These are phyloP conservation scores for Pleurozium schreberi DNA, from an alignment of 225 moss, liverwort and hornwort genomes.

Conservation along the genomic window DNA sequence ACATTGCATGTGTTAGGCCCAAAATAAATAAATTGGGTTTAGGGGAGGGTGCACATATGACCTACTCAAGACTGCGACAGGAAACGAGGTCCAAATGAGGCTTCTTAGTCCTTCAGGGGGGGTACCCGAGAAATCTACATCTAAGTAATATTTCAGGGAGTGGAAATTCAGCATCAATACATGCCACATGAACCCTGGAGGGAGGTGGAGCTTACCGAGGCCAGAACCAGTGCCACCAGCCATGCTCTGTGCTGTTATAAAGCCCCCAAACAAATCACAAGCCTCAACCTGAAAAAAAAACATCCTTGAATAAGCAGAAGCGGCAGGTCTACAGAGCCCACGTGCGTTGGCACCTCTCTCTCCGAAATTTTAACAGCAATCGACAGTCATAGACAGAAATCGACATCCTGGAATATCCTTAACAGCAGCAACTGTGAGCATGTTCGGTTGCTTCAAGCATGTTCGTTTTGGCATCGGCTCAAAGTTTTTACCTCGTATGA, in stretches of 20 bases:
- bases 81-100: background rate
- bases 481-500: background rate
- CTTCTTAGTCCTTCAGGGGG: background rate
- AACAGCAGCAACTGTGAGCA: background rate
- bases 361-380: background rate
- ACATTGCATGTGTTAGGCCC: background rate
- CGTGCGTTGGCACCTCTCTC: background rate
- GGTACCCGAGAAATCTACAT: background rate
- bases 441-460: background rate
- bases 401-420: background rate
- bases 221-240: conserved; percentile 96
- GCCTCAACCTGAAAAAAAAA: conserved; percentile 58
- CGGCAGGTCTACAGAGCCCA: background rate
- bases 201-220: conserved; percentile 36
- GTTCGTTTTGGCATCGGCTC: background rate
- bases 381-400: background rate
- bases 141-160: background rate
- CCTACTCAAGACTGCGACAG: background rate
- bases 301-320: background rate
- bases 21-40: background rate
- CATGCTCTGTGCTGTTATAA: conserved; percentile 84
- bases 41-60: too few relatives aligned
- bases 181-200: background rate
- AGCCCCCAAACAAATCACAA: conserved; percentile 84
- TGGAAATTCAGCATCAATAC: background rate